A percentile compares a stretch with the other conserved stretches of the same genome.
phyloP scores from a whole-genome alignment of 2,329 filamentous ascomycete species.

The Coniella lustricola region DNA sequence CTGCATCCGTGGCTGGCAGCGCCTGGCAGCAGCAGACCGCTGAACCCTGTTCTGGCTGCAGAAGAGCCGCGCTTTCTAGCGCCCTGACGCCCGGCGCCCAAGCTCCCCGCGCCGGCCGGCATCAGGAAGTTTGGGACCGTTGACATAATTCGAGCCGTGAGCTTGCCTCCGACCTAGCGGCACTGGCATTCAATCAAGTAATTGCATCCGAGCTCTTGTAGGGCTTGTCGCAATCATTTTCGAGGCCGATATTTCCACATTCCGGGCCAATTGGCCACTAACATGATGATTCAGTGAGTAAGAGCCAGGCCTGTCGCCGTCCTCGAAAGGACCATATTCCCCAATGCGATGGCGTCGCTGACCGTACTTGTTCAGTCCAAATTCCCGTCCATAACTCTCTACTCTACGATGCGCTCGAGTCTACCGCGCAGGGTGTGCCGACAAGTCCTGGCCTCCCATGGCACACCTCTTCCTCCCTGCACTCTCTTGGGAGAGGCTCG shows the following conservation, averaged over 20 bases:
- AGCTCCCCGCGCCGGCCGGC: slow-evolving; percentile 9
- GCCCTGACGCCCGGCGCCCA: slow-evolving; percentile 2
- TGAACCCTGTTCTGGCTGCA: background rate
- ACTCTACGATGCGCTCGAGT: slow-evolving; percentile 50
- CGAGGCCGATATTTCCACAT: background rate
- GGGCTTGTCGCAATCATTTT: background rate
- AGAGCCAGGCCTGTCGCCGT: background rate
- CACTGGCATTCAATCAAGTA: background rate
- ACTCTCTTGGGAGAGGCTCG: slow-evolving; percentile 12
- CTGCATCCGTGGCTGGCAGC: slow-evolving; percentile 3
- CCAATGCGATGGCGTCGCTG: background rate
- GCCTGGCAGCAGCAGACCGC: no score
- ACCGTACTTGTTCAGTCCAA: slow-evolving; percentile 4
- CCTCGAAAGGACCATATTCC: background rate
- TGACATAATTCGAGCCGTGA: slow-evolving; percentile 8
- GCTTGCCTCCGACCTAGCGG: background rate
- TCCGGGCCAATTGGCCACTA: slow-evolving; percentile 7
- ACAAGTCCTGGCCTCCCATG: slow-evolving; percentile 45
- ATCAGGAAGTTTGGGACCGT: slow-evolving; percentile 1
- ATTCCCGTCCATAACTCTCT: slow-evolving; percentile 5
- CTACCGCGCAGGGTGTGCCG: slow-evolving; percentile 54
- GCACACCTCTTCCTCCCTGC: slow-evolving; percentile 26
- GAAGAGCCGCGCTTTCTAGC: background rate
- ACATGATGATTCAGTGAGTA: slow-evolving; percentile 12
- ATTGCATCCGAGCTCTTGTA: background rate